phyloP scores from a whole-genome alignment of 257 asterid genomes.

The Scutellaria baicalensis region DNA sequence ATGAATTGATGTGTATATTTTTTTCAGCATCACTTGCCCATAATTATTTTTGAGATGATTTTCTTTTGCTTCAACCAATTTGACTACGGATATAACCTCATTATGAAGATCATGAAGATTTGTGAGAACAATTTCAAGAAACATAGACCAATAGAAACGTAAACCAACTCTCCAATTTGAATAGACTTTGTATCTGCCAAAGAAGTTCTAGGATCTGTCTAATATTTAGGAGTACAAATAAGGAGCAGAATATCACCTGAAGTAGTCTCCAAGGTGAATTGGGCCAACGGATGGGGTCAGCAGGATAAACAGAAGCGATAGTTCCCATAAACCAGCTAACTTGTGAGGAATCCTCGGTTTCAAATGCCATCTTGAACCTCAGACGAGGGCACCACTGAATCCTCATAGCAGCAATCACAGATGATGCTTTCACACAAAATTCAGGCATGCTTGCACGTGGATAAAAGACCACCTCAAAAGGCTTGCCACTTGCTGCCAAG shows the following conservation, averaged over 20 bases:
- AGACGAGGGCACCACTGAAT: conserved; percentile 27
- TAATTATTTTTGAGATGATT: not conserved
- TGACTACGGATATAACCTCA: not conserved
- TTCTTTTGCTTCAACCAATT: not conserved
- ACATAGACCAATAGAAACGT: not conserved
- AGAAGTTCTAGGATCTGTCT: not conserved
- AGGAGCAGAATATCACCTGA: conserved; percentile 18
- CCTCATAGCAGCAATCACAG: conserved; percentile 25
- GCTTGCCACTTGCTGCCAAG: conserved; percentile 29
- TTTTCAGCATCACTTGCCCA: not conserved
- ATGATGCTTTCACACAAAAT: conserved; percentile 32
- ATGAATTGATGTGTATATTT: not conserved
- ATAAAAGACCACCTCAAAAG: conserved; percentile 31
- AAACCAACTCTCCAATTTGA: not conserved
- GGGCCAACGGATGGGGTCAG: conserved; percentile 36
- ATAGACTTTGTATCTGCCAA: not conserved
- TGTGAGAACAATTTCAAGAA: not conserved
- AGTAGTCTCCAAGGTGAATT: conserved; percentile 35
- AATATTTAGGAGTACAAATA: not conserved
- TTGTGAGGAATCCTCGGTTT: conserved; percentile 27
- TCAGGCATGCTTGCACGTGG: conserved; percentile 31
- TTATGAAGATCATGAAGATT: too few species aligned
- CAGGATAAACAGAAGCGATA: conserved; percentile 19
- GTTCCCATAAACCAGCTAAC: conserved; percentile 34
- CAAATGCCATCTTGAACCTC: conserved; percentile 40